Conservation (phyloP, 139 green algal genomes). For the Coccomyxa sp. region DNA sequence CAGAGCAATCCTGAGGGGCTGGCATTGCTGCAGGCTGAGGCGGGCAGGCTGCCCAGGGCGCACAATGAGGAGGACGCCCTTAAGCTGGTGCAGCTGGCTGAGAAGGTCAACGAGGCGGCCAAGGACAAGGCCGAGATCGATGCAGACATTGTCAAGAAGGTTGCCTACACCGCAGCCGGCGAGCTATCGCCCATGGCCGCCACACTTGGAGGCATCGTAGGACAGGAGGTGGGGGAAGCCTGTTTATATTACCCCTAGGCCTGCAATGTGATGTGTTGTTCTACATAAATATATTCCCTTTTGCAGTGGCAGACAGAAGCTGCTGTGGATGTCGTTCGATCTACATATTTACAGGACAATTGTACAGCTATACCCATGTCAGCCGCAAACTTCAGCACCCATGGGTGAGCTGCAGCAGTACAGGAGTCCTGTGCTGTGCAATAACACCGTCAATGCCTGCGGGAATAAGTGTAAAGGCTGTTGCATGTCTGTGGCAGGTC, state of each 20-base stretch:
- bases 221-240: conserved; percentile 77
- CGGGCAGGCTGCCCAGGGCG: conserved; percentile 54
- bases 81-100: conserved; percentile 54
- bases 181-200: conserved; percentile 91
- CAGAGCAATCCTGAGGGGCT: not conserved
- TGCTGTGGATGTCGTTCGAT: no score
- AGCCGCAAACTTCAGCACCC: not conserved
- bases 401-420: not conserved
- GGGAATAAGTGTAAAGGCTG: not conserved
- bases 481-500: conserved; percentile 14
- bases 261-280: not conserved
- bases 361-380: no score
- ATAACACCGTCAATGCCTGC: no score
- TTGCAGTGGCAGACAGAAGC: no score
- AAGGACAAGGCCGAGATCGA: conserved; percentile 47
- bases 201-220: conserved; percentile 94
- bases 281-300: no score
- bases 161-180: conserved; percentile 51
- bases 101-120: conserved; percentile 51
- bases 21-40: conserved; percentile 35
- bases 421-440: no score
- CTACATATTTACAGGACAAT: no score
- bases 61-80: conserved; percentile 64
- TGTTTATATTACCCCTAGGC: not conserved
- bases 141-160: conserved; percentile 45